A percentile compares a stretch with the other conserved stretches of the same genome.
phyloP scores from a whole-genome alignment of 1,284 basidiomycete genomes.

The Cystobasidium sp. region DNA sequence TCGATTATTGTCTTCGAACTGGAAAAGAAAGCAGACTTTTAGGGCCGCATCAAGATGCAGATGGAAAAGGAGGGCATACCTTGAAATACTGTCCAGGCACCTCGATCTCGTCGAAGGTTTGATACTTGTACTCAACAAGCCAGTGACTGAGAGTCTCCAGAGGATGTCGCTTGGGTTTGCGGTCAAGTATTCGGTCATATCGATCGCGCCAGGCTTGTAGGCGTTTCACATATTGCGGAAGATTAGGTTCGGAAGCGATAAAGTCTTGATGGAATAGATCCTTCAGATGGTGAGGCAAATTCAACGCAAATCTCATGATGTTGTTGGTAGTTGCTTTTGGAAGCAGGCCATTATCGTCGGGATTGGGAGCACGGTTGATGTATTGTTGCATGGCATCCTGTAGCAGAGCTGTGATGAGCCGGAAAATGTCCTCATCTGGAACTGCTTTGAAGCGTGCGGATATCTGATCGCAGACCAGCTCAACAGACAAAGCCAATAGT shows the following conservation, averaged over 20 bases:
- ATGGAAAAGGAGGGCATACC: conserved; percentile 60
- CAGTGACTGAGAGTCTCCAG: conserved; percentile 90
- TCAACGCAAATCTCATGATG: conserved; percentile 73
- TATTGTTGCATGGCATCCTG: conserved; percentile 73
- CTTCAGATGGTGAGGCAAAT: conserved; percentile 63
- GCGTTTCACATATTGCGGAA: conserved; percentile 86
- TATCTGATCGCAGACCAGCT: conserved; percentile 97
- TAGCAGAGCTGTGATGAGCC: conserved; percentile 82
- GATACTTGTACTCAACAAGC: conserved; percentile 96
- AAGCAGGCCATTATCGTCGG: conserved; percentile 73
- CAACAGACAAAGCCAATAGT: conserved; percentile 89
- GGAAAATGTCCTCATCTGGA: conserved; percentile 93
- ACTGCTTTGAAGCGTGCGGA: conserved; percentile 86
- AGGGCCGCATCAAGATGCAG: conserved; percentile 8
- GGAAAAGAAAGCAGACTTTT: conserved; percentile 19
- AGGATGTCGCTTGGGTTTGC: conserved; percentile 80
- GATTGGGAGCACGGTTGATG: conserved; percentile 63
- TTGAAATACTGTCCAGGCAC: conserved; percentile 98
- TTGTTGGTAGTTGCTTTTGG: conserved; percentile 64
- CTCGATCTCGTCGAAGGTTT: conserved; percentile 97
- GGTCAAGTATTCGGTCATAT: conserved; percentile 84
- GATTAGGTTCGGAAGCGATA: conserved; percentile 74
- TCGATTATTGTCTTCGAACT: conserved; percentile 94
- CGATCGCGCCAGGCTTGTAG: conserved; percentile 92
- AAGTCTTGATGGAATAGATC: conserved; percentile 93